Evolutionary conservation across 441 rosid species (phyloP), one percentile per base, ranked within the genome.

Genomic region (Bocquillonia castaneifolia): DNA sequence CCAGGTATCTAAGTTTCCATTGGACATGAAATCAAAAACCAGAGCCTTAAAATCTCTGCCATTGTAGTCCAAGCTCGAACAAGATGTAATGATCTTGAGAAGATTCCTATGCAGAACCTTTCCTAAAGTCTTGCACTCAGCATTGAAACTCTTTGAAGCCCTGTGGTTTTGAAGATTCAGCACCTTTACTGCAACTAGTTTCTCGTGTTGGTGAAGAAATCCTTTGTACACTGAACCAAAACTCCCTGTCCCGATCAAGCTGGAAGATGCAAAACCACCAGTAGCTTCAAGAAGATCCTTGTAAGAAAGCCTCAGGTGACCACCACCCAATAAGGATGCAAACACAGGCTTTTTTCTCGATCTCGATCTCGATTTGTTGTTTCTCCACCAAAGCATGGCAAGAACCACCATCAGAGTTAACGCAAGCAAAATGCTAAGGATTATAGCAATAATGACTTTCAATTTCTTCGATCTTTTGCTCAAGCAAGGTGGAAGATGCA

Each of bases 21-120:
- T 80, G 0, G 50, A 39, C 78, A 74, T 71, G 66, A 61, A 76
- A 34, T 68, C 66, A 40, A 63, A 72, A 1, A 79, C 48, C 10
- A 79, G 22, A 61, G 80, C 80, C 67, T 73, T 73, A 50, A 79
- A 81, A n/a, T n/a, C n/a, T n/a, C n/a, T n/a, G n/a, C n/a, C n/a
- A n/a, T n/a, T n/a, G n/a, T n/a, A n/a, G n/a, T n/a, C n/a, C n/a
- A n/a, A n/a, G 40, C 40, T 36, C 14, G 29, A 59, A 29, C 47
- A 59, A 10, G 26, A n/a, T 12, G 45, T 59, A 0, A 59, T 1
- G 5, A 59, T 34, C 63, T 59, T 59, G 10, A 59, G 3, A 14
- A 59, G 45, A 37, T 59, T 59, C 13, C 63, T 14, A 7, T 59
- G n/a, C n/a, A n/a, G n/a, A n/a, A n/a, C n/a, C n/a, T n/a, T n/a